A percentile compares a stretch with the other conserved stretches of the same genome.
Evolutionary conservation across 768 basidiomycete species (phyloP).

Genomic region (Hirschioporus abietinus): DNA sequence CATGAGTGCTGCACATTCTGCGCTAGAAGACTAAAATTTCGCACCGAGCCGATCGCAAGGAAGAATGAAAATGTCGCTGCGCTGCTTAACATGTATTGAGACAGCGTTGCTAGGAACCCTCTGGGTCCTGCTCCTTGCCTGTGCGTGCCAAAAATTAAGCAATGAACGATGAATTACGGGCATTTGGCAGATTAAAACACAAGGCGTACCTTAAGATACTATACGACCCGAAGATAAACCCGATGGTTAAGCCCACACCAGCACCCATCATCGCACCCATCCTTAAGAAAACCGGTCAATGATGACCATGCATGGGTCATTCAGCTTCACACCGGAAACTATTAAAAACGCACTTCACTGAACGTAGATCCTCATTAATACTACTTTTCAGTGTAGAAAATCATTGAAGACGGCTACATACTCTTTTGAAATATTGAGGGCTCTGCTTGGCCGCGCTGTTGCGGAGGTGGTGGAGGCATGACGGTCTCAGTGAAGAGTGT

Average conservation of each 20-base stretch:
- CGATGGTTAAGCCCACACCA: conserved; percentile 93
- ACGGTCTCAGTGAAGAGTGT: neutral
- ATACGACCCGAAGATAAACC: conserved; percentile 94
- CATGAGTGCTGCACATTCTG: neutral
- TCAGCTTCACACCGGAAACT: neutral
- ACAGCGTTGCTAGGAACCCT: conserved; percentile 85
- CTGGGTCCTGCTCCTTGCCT: conserved; percentile 90
- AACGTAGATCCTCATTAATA: conserved; percentile 1
- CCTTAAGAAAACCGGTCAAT: conserved; percentile 33
- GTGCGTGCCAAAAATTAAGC: conserved; percentile 10
- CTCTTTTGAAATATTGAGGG: conserved; percentile 61
- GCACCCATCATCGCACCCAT: conserved; percentile 93
- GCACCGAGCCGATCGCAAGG: conserved; percentile 88
- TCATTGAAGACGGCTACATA: conserved; percentile 8
- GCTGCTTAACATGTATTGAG: conserved; percentile 97
- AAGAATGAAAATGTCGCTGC: conserved; percentile 98
- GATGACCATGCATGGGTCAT: neutral
- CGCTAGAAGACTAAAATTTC: conserved; percentile 19
- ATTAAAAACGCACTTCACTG: neutral
- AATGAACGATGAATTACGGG: neutral
- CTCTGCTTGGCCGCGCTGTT: conserved; percentile 35
- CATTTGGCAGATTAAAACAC: neutral
- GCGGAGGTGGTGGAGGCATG: conserved; percentile 23
- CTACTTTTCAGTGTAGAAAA: neutral
- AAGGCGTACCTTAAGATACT: conserved; percentile 75